A percentile compares a stretch with the other conserved stretches of the same genome.
Conservation (phyloP, 2,329 filamentous ascomycete species). For the Colletotrichum acutatum region DNA sequence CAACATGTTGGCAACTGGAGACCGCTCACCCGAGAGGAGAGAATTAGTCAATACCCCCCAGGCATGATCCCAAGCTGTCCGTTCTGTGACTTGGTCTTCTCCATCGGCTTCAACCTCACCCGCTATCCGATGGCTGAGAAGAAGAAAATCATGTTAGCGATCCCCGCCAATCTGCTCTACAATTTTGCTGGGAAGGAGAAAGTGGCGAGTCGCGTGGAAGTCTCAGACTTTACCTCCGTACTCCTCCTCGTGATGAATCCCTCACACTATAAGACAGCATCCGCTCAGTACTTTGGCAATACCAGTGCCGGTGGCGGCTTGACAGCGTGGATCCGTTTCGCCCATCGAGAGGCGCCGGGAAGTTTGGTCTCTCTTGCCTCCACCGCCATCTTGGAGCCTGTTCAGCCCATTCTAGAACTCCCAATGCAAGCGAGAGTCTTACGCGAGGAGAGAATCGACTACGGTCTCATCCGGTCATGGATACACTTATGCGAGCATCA, state of each 20-base stretch:
- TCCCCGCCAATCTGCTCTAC: constrained; percentile 1
- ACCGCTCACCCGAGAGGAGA: background rate
- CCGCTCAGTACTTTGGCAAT: constrained; percentile 1
- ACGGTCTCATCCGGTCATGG: background rate
- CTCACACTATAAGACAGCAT: background rate
- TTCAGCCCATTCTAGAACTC: background rate
- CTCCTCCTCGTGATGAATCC: constrained; percentile 6
- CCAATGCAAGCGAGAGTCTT: background rate
- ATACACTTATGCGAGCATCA: background rate
- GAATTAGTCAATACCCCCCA: background rate
- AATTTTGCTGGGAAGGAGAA: background rate
- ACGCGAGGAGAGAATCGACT: background rate
- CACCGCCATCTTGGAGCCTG: background rate
- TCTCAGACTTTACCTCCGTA: background rate
- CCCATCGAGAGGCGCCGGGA: background rate
- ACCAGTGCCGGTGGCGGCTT: background rate
- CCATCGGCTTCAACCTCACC: background rate
- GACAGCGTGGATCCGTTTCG: background rate
- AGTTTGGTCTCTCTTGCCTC: background rate
- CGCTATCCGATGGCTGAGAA: background rate
- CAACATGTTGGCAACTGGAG: constrained; percentile 6
- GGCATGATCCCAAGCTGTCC: constrained; percentile 4
- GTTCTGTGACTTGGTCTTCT: constrained; percentile 4
- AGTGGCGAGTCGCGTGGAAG: too few relatives aligned
- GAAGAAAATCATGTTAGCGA: background rate